Base-by-base conservation (phyloP, 2,329 filamentous ascomycete species). In the Colletotrichum sp. region DNA sequence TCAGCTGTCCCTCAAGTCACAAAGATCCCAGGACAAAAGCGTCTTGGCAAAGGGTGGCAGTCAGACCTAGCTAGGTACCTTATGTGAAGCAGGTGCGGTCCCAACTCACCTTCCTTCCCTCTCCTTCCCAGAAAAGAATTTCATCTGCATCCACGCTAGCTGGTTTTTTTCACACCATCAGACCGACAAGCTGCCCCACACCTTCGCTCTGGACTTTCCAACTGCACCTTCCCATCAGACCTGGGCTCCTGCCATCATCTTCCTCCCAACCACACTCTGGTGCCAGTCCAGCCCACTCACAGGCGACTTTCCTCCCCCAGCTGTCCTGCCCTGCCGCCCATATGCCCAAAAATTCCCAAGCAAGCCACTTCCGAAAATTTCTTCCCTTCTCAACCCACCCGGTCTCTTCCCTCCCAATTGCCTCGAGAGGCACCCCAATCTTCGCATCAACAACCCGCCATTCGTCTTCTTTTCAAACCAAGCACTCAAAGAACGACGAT, bases 221-320 rank as follows among this genome's bases (percentile, higher is more conserved):
- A 68, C 63, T 26, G 49, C 39, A 72, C 36, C 69, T 72, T 34
- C 73, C 57, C 16, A 60, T 52, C 71, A n/a, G 49, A 59, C 55
- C 55, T 9, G n/a, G 63, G 21, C 15, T 75, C 62, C 39, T 68
- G 65, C 55, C 55, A 36, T 62, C 62, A 30, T 34, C 49, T 21
- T 9, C 26, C 30, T 34, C 60, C 70, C 8, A 55, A 73, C 1
- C 79, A 78, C 9, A 77, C 79, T n/a, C 57, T 78, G 0, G 26
- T 49, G 68, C 57, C 79, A 0, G 26, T 49, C 59, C 44, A 74
- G 59, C n/a, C 32, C 34, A n/a, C 39, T 39, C 36, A 65, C 13
- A 28, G 32, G 21, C 44, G 44, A 62, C 26, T 36, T 62, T 24
- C 5, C 30, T 32, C 12, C 12, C 36, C 36, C 44, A 55, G 49